Percentiles rank a stretch among this genome's conserved stretches.
Evolutionary conservation across 495 filamentous ascomycete species (phyloP).

Genomic region (Penicillium argentinense): DNA sequence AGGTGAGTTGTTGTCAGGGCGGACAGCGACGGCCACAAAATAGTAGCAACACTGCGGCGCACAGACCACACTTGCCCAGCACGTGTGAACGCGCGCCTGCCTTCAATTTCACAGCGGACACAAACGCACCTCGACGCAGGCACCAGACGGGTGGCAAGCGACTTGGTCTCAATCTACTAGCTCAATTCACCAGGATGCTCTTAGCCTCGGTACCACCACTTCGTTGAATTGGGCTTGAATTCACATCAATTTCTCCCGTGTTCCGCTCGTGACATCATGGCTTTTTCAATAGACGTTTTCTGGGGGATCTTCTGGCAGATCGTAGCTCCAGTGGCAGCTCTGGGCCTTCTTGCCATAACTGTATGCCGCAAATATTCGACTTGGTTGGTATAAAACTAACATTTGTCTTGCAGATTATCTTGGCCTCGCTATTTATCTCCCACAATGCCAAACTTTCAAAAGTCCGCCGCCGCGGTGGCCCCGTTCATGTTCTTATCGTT

Average conservation of each 20-base stretch:
- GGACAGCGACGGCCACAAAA: conserved; percentile 18
- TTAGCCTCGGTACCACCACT: not conserved
- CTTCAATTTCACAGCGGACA: too few relatives aligned
- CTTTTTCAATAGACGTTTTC: conserved; percentile 2
- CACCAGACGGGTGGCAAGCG: too few relatives aligned
- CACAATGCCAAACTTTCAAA: conserved; percentile 34
- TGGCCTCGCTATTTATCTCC: conserved; percentile 29
- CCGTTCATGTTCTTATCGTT: conserved; percentile 74
- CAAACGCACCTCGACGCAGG: too few relatives aligned
- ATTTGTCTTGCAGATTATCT: conserved; percentile 20
- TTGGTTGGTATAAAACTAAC: conserved; percentile 6
- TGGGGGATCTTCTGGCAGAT: conserved; percentile 8
- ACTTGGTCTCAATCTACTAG: too few relatives aligned
- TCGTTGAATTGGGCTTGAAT: not conserved
- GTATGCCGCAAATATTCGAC: conserved; percentile 14
- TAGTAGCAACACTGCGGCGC: conserved; percentile 30
- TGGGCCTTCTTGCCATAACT: conserved; percentile 13
- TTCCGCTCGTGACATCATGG: conserved; percentile 26
- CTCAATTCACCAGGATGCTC: too few relatives aligned
- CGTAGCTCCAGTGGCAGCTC: conserved; percentile 4
- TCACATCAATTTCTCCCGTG: too few relatives aligned
- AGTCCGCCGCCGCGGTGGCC: conserved; percentile 29
- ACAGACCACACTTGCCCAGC: conserved; percentile 33
- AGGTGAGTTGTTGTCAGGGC: conserved; percentile 3
- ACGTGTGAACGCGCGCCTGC: conserved; percentile 20